Conservation (phyloP, 805 yeast genomes). For the Maudiozyma serrabonitensis region DNA sequence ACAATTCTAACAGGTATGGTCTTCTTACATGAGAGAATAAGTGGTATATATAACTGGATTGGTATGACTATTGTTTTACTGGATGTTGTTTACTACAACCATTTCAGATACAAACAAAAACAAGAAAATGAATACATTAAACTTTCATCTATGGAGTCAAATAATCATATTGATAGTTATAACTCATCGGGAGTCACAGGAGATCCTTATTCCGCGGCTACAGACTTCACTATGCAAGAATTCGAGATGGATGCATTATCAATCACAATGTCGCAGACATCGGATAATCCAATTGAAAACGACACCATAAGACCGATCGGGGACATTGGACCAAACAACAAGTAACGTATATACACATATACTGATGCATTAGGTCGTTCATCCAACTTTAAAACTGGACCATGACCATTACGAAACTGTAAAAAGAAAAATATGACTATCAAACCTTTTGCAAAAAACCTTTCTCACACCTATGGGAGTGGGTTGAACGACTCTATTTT, state of each 20-base stretch:
- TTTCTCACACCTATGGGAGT: no score
- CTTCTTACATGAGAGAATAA: slow-evolving; percentile 63
- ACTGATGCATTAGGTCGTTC: neutral
- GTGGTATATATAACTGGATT: slow-evolving; percentile 49
- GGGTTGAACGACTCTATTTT: neutral
- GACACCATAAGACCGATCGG: neutral
- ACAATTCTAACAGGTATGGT: slow-evolving; percentile 63
- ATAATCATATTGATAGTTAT: neutral
- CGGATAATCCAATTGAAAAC: neutral
- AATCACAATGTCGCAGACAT: neutral
- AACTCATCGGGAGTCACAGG: neutral
- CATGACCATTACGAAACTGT: no score
- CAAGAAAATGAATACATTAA: neutral
- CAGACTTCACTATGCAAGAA: slow-evolving; percentile 5
- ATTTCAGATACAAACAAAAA: slow-evolving; percentile 38
- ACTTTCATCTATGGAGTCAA: neutral
- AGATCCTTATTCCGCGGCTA: slow-evolving; percentile 4
- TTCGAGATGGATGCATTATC: slow-evolving; percentile 6
- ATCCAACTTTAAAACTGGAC: neutral
- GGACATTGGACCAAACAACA: neutral
- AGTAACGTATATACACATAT: neutral
- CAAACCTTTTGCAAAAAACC: neutral
- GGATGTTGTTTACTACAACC: slow-evolving; percentile 80
- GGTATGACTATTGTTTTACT: slow-evolving; percentile 68
- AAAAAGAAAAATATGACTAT: neutral